Base-by-base conservation (phyloP, 495 filamentous ascomycete genomes). In the Pseudevernia furfuracea region DNA sequence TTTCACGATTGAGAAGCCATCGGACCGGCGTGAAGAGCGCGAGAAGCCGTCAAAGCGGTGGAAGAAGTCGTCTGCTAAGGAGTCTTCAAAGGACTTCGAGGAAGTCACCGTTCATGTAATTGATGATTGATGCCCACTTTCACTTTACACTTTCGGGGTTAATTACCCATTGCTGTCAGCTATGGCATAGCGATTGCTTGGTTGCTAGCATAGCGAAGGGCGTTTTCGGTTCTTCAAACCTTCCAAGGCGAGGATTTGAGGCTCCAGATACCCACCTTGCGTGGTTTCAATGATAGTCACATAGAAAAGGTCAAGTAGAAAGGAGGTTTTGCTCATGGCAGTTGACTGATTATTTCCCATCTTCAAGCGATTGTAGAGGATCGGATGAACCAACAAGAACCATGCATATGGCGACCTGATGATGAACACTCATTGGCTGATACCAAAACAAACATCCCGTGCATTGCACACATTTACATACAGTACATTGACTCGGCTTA, bases 41-140 rank as follows among this genome's bases (percentile, higher is more conserved):
- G 43, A 43, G 32, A n/a, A 63, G 43, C 39, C 11, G 14, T 10
- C 30, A 6, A 44, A 32, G 38, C 21, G 39, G 15, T 21, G 53
- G 25, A 57, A 46, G 10, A 36, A 17, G 9, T 44, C 39, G 9
- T 44, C 39, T 30, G 34, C n/a, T 6, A 63, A 44, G 34, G 55
- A 57, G 23, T 38, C 38, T 30, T 36, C 32, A 14, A 63, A 44
- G n/a, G 55, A 57, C 14, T 19, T 21, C 0, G 52, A 63, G 32
- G 39, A 58, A 34, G 1, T 19, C 19, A 21, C 34, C 5, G 30
- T 46, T 12, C 58, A 60, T 41, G 58, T 58, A 10, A 63, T 63
- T 48, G 61, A 63, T 46, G 61, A 63, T 28, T 63, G 39, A 58
- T 58, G 52, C 23, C 19, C n/a, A 19, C 46, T 23, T 36, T 34